Evolutionary conservation across 106 monocot genomes (phyloP), one percentile per base, ranked within the genome.

Genomic region (Apostasia shenzhenica): DNA sequence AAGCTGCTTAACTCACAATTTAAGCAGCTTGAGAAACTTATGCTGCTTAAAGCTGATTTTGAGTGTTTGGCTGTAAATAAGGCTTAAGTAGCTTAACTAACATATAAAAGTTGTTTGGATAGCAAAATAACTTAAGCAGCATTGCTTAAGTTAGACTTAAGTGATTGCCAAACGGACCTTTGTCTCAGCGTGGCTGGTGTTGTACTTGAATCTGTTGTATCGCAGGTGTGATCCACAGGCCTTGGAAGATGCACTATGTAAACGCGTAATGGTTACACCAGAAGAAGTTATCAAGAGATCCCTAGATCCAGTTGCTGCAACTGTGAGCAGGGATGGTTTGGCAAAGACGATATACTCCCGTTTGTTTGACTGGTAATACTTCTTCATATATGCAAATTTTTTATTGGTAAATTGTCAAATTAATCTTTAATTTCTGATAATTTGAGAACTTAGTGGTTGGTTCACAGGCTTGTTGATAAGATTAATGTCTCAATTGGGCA

Each of bases 401-500:
- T 26, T 26, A 26, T 26, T 26, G 41, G 10, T 9, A 66, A 39
- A 1, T 10, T 2, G 8, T 66, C 41, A 48, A 48, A 37, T 26
- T 14, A 26, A 4, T 49, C 13, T n/a, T 48, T 13, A 47, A 1
- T 70, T 50, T 59, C n/a, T 39, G 1, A 4, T 37, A 50, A 49
- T 10, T 48, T n/a, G 6, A 51, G 40, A 62, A 49, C 8, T 74
- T 8, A 39, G 10, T 54, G 47, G 12, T n/a, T 4, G 59, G 38
- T n/a, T 5, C 73, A 45, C 79, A 99, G 93, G 99, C 67, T 99
- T 41, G 99, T 99, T 62, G 83, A 99, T 74, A 99, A 88, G 72
- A 99, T 99, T 48, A 99, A 99, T 77, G 76, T 70, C 37, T 99
- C 99, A 41, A 99, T 99, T 74, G 99, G 99, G 65, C 99, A 99